Conservation (phyloP, 805 yeast species). For the Blastobotrys americana region DNA sequence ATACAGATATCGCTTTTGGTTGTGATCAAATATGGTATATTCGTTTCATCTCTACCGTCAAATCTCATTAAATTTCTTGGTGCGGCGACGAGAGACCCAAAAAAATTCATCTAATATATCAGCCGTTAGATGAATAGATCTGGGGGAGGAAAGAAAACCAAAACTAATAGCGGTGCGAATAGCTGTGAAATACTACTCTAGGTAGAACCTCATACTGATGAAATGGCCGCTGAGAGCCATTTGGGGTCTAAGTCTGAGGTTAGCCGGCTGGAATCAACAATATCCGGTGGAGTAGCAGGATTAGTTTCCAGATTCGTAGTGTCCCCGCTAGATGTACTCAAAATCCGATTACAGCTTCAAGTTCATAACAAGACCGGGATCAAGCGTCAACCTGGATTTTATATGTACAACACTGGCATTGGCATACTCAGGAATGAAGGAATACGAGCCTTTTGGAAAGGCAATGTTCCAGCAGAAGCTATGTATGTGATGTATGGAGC, state of each 20-base stretch:
- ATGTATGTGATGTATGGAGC: conserved; percentile 84
- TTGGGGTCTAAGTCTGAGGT: conserved; percentile 42
- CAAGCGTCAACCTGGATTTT: conserved; percentile 16
- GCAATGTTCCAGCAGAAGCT: conserved; percentile 84
- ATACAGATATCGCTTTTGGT: too few relatives aligned
- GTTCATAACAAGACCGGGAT: conserved; percentile 13
- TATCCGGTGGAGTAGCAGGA: conserved; percentile 72
- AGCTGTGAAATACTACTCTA: too few relatives aligned
- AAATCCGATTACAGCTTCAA: conserved; percentile 66
- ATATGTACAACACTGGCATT: conserved; percentile 28
- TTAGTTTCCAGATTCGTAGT: conserved; percentile 51
- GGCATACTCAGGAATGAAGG: conserved; percentile 59
- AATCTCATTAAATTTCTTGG: too few relatives aligned
- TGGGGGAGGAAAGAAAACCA: too few relatives aligned
- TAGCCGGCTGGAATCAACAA: conserved; percentile 44
- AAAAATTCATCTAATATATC: too few relatives aligned
- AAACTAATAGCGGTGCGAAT: too few relatives aligned
- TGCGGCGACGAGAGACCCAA: too few relatives aligned
- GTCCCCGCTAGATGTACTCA: conserved; percentile 75
- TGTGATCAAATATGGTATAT: too few relatives aligned
- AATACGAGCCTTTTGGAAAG: conserved; percentile 80
- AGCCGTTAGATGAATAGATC: too few relatives aligned
- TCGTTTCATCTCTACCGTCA: too few relatives aligned
- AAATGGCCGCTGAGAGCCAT: conserved; percentile 10
- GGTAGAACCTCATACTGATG: too few relatives aligned